These are phyloP conservation scores for Hypoxylon crocopeplum DNA, from an alignment of 495 filamentous ascomycete species.

Conservation along the genomic window DNA sequence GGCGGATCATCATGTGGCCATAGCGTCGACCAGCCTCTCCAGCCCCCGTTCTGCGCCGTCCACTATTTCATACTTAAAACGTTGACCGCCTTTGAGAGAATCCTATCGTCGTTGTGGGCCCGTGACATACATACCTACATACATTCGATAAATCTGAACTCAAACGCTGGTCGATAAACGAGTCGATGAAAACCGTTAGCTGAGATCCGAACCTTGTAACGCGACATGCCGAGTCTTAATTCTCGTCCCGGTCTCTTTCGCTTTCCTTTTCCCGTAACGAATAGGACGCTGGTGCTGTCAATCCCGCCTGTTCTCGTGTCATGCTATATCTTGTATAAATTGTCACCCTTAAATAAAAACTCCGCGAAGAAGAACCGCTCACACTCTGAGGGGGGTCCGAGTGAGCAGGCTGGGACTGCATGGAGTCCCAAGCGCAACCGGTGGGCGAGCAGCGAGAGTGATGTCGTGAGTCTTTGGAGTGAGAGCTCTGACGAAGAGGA, in stretches of 20 bases:
- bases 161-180: too few relatives aligned
- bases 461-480: constrained; percentile 9
- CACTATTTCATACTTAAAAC: constrained; percentile 21
- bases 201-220: neutral
- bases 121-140: neutral
- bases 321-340: constrained; percentile 31
- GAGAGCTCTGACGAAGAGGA: constrained; percentile 16
- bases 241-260: too few relatives aligned
- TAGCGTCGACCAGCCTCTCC: constrained; percentile 5
- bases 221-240: constrained; percentile 11
- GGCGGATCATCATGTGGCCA: constrained; percentile 11
- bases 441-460: constrained; percentile 3
- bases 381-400: neutral
- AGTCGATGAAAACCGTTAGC: too few relatives aligned
- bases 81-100: constrained; percentile 16
- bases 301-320: constrained; percentile 27
- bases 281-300: constrained; percentile 21
- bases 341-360: constrained; percentile 1
- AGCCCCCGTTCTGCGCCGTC: constrained; percentile 18
- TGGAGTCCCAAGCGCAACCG: constrained; percentile 3
- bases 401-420: constrained; percentile 11
- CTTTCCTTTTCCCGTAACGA: neutral
- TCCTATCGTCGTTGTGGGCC: constrained; percentile 4
- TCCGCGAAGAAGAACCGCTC: constrained; percentile 5
- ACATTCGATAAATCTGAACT: too few relatives aligned